Conservation (phyloP, 306 rosid species). For the Vigna nakashimae region DNA sequence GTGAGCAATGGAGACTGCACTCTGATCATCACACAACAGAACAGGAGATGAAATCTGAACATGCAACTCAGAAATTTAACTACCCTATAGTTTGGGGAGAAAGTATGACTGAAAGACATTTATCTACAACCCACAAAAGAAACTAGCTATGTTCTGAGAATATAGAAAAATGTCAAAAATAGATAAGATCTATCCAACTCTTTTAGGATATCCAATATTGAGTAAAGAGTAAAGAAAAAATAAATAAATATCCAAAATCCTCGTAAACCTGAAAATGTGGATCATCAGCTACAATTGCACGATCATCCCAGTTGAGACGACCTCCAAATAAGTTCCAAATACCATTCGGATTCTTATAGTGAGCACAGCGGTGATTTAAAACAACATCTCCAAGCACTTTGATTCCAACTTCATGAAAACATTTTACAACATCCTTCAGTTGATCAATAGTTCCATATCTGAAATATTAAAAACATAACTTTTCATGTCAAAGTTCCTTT, state of each 20-base stretch:
- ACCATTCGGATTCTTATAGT: conserved; percentile 81
- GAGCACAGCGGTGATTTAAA: conserved; percentile 97
- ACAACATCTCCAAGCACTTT: conserved; percentile 96
- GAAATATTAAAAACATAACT: conserved; percentile 32
- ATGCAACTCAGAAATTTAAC: neutral
- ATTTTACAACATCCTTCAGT: conserved; percentile 79
- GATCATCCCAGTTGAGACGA: conserved; percentile 92
- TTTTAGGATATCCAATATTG: conserved; percentile 5
- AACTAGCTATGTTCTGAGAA: conserved; percentile 4
- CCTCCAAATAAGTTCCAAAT: conserved; percentile 98
- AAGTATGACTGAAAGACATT: neutral
- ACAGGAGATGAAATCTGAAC: too few species aligned
- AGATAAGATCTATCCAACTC: neutral
- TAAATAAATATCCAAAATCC: conserved; percentile 19
- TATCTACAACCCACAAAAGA: conserved; percentile 9
- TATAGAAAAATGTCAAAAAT: neutral
- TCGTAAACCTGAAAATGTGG: conserved; percentile 93
- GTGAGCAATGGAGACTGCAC: too few species aligned
- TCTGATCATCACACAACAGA: too few species aligned
- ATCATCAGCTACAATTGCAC: conserved; percentile 96
- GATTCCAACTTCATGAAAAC: conserved; percentile 70
- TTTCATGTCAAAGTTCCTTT: conserved; percentile 30
- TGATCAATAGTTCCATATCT: conserved; percentile 90
- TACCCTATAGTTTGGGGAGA: neutral
- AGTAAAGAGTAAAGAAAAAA: neutral